Evolutionary conservation across 352 stramenopile genomes (phyloP).

Genomic region (Pythium dissotocum): DNA sequence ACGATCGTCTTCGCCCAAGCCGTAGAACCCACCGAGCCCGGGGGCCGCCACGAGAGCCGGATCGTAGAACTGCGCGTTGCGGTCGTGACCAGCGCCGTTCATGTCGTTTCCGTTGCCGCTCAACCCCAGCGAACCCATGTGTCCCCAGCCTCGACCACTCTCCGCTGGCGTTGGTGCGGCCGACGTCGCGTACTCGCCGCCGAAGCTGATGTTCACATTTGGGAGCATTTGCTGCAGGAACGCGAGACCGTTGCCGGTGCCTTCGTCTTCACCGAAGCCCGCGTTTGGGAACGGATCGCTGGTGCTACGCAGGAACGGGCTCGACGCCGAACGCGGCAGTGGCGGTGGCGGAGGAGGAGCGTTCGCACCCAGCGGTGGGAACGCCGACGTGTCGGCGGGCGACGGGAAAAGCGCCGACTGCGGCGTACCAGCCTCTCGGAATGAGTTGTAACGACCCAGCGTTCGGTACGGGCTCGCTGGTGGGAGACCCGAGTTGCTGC

Average conservation of each 20-base stretch:
- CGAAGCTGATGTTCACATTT: constrained; percentile 88
- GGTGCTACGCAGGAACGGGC: constrained; percentile 14
- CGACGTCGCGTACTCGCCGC: constrained; percentile 55
- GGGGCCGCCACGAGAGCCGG: constrained; percentile 43
- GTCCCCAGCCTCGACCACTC: constrained; percentile 21
- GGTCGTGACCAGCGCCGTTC: not conserved
- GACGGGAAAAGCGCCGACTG: constrained; percentile 25
- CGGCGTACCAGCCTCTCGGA: constrained; percentile 11
- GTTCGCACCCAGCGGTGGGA: constrained; percentile 15
- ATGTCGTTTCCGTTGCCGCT: constrained; percentile 20
- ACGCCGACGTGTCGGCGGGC: constrained; percentile 12
- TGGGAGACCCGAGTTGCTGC: constrained; percentile 7
- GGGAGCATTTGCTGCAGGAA: constrained; percentile 89
- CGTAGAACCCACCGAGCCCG: constrained; percentile 36
- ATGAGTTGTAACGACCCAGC: constrained; percentile 15
- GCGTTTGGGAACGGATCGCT: constrained; percentile 15
- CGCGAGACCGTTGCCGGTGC: constrained; percentile 43
- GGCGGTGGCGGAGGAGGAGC: constrained; percentile 7
- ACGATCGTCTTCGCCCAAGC: constrained; percentile 34
- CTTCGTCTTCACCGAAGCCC: constrained; percentile 1
- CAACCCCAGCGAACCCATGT: constrained; percentile 31
- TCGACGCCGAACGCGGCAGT: constrained; percentile 5
- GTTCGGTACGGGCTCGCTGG: constrained; percentile 15
- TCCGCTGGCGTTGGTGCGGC: constrained; percentile 3
- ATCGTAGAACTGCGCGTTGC: constrained; percentile 44